A percentile compares a stretch with the other conserved stretches of the same genome.
Evolutionary conservation across 176 grass and related monocot species (phyloP).

Genomic region (Eleusine indica): DNA sequence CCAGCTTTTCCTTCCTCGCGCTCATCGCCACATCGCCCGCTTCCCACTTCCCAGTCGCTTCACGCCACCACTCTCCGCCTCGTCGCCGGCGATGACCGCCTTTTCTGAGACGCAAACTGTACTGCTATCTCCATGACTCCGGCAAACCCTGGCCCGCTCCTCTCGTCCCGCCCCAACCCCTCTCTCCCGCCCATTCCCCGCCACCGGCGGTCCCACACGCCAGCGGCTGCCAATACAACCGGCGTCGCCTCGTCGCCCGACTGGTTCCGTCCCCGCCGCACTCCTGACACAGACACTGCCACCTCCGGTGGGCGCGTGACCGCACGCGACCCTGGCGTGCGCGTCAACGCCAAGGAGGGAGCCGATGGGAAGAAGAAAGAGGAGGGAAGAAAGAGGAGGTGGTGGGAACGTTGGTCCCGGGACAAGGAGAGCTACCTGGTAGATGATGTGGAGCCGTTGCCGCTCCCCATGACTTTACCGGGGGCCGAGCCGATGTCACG

Average conservation of each 20-base stretch:
- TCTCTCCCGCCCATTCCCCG: slow-evolving; percentile 1
- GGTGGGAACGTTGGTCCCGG: slow-evolving; percentile 90
- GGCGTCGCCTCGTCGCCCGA: slow-evolving; percentile 55
- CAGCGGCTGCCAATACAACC: slow-evolving; percentile 65
- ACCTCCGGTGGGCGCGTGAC: slow-evolving; percentile 51
- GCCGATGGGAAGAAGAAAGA: slow-evolving; percentile 46
- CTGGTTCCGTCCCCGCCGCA: slow-evolving; percentile 64
- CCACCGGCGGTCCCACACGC: background rate
- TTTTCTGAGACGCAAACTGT: slow-evolving; percentile 25
- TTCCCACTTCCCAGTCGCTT: background rate
- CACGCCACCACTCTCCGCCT: background rate
- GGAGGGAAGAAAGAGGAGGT: slow-evolving; percentile 40
- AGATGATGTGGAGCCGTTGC: slow-evolving; percentile 77
- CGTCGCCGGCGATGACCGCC: slow-evolving; percentile 49
- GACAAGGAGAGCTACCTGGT: slow-evolving; percentile 92
- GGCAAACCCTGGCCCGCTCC: slow-evolving; percentile 29
- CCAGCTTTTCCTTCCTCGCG: background rate
- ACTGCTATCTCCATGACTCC: slow-evolving; percentile 50
- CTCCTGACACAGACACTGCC: slow-evolving; percentile 26
- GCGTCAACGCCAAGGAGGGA: slow-evolving; percentile 78
- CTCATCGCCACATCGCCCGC: slow-evolving; percentile 16
- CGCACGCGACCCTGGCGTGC: slow-evolving; percentile 69
- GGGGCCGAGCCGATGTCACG: slow-evolving; percentile 59
- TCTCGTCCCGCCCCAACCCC: slow-evolving; percentile 37
- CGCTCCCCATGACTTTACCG: slow-evolving; percentile 77